phyloP scores from a whole-genome alignment of 2,329 filamentous ascomycete genomes.

The Xylaria hypoxylon region DNA sequence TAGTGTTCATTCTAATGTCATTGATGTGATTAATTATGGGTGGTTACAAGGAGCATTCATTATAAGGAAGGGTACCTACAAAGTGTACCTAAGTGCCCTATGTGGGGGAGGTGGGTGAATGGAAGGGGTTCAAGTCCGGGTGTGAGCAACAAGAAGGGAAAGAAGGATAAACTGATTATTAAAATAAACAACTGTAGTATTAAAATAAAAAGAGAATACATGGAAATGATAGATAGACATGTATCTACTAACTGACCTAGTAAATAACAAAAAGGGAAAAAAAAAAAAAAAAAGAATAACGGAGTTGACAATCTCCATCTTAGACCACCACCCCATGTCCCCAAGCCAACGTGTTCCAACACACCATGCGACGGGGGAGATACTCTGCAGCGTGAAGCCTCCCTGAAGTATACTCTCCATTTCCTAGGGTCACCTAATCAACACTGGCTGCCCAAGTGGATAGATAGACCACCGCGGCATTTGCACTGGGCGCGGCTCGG shows the following conservation, averaged over 20 bases:
- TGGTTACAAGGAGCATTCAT: no score
- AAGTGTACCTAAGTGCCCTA: no score
- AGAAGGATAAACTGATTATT: neutral
- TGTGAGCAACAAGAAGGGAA: neutral
- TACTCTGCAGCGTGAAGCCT: constrained; percentile 79
- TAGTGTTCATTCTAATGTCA: no score
- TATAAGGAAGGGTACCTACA: no score
- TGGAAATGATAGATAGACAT: no score
- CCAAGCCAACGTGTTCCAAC: constrained; percentile 73
- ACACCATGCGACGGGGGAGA: constrained; percentile 78
- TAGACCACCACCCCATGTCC: constrained; percentile 67
- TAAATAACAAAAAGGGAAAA: constrained; percentile 26
- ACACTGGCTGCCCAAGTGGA: constrained; percentile 76
- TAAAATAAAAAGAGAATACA: no score
- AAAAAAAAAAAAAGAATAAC: constrained; percentile 54
- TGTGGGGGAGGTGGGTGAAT: neutral
- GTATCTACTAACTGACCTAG: no score
- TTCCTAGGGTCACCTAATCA: constrained; percentile 72
- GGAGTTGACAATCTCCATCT: constrained; percentile 68
- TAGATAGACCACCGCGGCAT: constrained; percentile 73
- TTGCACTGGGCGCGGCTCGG: constrained; percentile 73
- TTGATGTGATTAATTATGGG: no score
- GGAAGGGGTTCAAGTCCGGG: constrained; percentile 33
- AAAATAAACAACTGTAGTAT: no score
- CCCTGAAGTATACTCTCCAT: constrained; percentile 77